Base-by-base conservation (phyloP, 148 eudicot genomes). In the Camellia lanceoleosa region DNA sequence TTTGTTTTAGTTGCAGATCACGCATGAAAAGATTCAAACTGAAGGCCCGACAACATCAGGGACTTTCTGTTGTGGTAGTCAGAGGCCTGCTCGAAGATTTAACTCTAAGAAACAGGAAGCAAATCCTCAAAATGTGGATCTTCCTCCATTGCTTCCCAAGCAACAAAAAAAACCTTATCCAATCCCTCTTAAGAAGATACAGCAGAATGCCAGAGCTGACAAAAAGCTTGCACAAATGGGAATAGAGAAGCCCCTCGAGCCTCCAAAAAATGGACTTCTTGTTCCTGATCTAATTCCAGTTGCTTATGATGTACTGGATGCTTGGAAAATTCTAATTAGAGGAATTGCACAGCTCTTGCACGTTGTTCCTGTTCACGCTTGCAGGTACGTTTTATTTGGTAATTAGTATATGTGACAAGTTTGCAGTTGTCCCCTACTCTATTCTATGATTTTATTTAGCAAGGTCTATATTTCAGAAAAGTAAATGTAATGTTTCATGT, bases 101-200 rank as follows among this genome's bases (percentile, higher is more conserved):
- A 60, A 84, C 75, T 42, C 71, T 49, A 89, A 79, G 82, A 89
- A 87, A 83, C 83, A 63, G 72, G 88, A 84, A 52, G 68, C 62
- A 13, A 7, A 54, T 56, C 89, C 87, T n/a, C 95, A 94, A 83
- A 92, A 97, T 88, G 92, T 88, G 43, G 99, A 96, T 86, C 94
- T 96, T 85, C 99, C 99, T 65, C 89, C 90, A 4, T 19, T 85
- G 80, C 79, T 87, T 30, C 92, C 98, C 6, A 93, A 89, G 89
- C 87, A 90, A 63, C 91, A 92, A 90, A 96, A 96, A 86, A 96
- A 96, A 84, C 99, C 99, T 52, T 96, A 75, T 86, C 98, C 99
- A 18, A 85, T 93, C 75, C 99, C 99, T 46, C 73, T 96, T 30
- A 88, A 86, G 78, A 85, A 90, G 86, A 90, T 96, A 79, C 87